Evolutionary conservation across 176 grass and related monocot species (phyloP).

Genomic region (Neostapfia colusana): DNA sequence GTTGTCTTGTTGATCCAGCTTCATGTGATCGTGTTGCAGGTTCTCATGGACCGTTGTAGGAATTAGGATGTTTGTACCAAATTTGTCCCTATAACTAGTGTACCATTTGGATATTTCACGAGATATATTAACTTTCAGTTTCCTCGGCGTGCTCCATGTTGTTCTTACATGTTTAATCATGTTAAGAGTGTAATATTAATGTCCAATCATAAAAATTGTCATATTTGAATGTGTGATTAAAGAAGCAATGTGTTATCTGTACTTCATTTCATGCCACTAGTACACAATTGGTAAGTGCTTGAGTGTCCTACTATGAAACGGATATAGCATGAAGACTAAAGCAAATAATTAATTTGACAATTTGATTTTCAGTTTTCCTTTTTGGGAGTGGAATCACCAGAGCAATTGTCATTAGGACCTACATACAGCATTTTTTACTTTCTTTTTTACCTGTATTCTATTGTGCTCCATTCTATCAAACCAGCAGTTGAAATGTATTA

Average conservation of each 20-base stretch:
- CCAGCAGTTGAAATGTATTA: conserved; percentile 23
- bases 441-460: background rate
- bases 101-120: conserved; percentile 11
- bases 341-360: conserved; percentile 9
- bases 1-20: conserved; percentile 2
- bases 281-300: background rate
- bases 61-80: conserved; percentile 20
- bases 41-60: conserved; percentile 15
- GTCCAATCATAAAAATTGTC: background rate
- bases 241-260: background rate
- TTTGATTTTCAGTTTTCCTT: conserved; percentile 5
- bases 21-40: conserved; percentile 3
- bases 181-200: background rate
- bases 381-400: background rate
- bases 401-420: conserved; percentile 8
- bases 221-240: background rate
- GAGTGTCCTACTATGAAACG: conserved; percentile 8
- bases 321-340: conserved; percentile 16
- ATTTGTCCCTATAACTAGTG: conserved; percentile 5
- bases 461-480: conserved; percentile 2
- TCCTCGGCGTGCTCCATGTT: background rate
- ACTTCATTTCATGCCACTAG: too few species aligned
- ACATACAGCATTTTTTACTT: background rate
- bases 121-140: background rate
- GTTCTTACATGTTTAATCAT: conserved; percentile 16